Conservation (phyloP, 768 basidiomycete genomes). For the Leccinum rimulosum region DNA sequence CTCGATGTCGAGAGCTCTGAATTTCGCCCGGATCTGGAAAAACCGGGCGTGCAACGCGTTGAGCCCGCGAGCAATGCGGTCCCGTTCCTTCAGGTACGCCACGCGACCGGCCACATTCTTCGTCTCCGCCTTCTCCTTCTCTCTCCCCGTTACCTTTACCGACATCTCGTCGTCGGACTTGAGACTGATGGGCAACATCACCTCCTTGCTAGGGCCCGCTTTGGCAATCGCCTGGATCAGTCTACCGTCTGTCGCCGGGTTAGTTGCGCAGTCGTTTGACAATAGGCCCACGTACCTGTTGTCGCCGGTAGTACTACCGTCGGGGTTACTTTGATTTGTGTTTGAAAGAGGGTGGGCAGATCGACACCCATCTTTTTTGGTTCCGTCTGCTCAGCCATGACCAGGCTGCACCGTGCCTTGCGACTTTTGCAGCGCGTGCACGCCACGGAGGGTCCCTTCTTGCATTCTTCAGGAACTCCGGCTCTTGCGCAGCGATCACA, state of each 20-base stretch:
- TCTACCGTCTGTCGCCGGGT: no score
- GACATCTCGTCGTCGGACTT: no score
- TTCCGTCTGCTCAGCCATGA: not conserved
- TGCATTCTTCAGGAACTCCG: not conserved
- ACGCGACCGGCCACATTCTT: no score
- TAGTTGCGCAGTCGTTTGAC: not conserved
- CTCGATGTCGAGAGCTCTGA: no score
- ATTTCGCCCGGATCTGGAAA: no score
- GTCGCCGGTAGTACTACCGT: not conserved
- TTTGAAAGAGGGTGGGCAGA: not conserved
- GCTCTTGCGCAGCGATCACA: not conserved
- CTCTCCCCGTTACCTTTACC: no score
- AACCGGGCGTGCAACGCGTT: no score
- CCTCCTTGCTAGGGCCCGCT: not conserved
- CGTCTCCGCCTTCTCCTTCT: no score
- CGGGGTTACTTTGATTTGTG: not conserved
- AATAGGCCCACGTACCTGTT: not conserved
- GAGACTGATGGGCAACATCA: not conserved
- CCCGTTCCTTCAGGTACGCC: no score
- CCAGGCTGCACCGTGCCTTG: not conserved
- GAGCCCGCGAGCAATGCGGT: no score
- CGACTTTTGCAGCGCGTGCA: not conserved
- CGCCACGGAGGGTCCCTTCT: not conserved
- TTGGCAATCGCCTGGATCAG: not conserved
- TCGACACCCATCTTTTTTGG: not conserved